These are phyloP conservation scores for barley (Hordeum vulgare) DNA, from an alignment of 176 grass and related monocot species.

Conservation along the genomic window DNA sequence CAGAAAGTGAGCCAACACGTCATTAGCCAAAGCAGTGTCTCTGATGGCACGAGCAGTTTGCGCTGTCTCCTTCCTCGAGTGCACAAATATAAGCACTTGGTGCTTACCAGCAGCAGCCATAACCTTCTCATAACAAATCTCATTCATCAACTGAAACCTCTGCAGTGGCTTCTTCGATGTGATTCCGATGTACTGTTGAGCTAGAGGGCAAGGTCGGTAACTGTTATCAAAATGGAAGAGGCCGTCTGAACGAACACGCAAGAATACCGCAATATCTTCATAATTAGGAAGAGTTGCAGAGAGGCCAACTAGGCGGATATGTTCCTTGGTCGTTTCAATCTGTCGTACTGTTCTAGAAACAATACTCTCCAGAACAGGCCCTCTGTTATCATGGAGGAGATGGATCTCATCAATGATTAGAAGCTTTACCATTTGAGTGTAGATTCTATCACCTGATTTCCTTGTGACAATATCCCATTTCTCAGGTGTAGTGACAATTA, in stretches of 20 bases:
- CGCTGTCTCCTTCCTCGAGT: constrained; percentile 89
- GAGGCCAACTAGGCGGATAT: constrained; percentile 79
- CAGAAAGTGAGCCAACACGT: constrained; percentile 66
- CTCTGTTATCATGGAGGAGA: constrained; percentile 91
- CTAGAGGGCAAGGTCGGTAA: constrained; percentile 91
- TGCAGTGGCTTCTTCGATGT: constrained; percentile 84
- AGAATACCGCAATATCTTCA: constrained; percentile 75
- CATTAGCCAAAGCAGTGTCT: constrained; percentile 75
- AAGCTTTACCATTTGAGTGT: constrained; percentile 91
- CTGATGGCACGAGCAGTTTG: constrained; percentile 91
- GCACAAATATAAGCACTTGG: constrained; percentile 94
- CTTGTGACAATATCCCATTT: constrained; percentile 97
- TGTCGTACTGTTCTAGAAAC: constrained; percentile 88
- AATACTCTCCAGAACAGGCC: constrained; percentile 96
- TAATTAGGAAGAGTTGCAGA: constrained; percentile 91
- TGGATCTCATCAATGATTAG: constrained; percentile 96
- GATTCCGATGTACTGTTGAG: constrained; percentile 94
- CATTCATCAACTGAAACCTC: constrained; percentile 95
- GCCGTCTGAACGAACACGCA: constrained; percentile 46
- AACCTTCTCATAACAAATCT: constrained; percentile 94
- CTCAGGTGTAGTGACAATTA: constrained; percentile 95
- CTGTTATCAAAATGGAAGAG: constrained; percentile 96
- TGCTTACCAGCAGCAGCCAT: constrained; percentile 84
- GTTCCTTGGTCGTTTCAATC: constrained; percentile 80
- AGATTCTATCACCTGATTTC: constrained; percentile 91